Evolutionary conservation across 2,329 filamentous ascomycete genomes (phyloP), one percentile per base, ranked within the genome.

Genomic region (Epichloe coenophiala): DNA sequence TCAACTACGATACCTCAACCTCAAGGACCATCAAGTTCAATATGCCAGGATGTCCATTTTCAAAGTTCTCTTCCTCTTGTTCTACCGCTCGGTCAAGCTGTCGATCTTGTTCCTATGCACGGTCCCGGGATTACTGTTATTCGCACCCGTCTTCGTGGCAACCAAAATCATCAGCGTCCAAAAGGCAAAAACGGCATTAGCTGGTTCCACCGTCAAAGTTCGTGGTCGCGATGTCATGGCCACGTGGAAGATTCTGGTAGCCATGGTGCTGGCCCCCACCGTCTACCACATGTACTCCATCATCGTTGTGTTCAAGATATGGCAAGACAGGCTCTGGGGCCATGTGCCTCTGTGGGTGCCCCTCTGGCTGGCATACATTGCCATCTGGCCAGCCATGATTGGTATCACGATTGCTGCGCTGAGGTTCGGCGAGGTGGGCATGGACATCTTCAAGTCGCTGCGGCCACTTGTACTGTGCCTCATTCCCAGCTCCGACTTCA

Each of bases 361-460:
- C 1, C 76, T 90, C 51, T 95, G 84, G 80, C 64, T 81, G 21
- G 78, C 94, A 11, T 81, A 90, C 55, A 64, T 88, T 9, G 78
- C 81, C 39, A 86, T 89, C 47, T 83, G 87, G 71, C 74, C 88
- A 45, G 71, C 94, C 57, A 95, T 95, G 73, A 86, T 90, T 5
- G 78, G 82, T 23, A 85, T 96, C 59, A 96, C 90, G 0, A 96
- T 95, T 65, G 90, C 89, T 4, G 88, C 93, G 6, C 81, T 98
- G 48, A 84, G 93, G 11, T 95, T 97, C 57, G 93, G 93, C 45
- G 93, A 98, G 69, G 84, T 95, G n/a, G 93, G 91, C 48, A 96
- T 98, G 89, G 93, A 98, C 63, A 96, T 98, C 51, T 73, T 93
- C 71, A 98, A 97, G 69, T 97, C 91, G 0, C 77, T 98, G 15